Evolutionary conservation across 2,329 filamentous ascomycete genomes (phyloP).

Genomic region (Juglanconis oblonga): DNA sequence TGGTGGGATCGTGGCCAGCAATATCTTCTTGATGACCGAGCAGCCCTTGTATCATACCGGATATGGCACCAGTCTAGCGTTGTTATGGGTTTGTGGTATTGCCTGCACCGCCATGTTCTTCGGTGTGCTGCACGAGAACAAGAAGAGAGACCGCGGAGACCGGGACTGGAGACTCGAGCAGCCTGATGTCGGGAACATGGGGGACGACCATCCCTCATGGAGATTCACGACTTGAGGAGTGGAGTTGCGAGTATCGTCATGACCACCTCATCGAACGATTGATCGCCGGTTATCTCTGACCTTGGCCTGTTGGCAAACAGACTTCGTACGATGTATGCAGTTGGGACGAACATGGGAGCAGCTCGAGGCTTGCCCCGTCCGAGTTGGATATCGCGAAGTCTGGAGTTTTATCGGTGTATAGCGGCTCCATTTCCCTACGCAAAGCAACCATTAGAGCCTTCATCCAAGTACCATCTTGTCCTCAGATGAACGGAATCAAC

Average conservation of each 20-base stretch:
- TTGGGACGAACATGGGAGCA: no score
- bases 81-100: conserved; percentile 42
- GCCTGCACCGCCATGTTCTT: conserved; percentile 28
- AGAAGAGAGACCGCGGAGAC: conserved; percentile 30
- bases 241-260: background rate
- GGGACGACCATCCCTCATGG: conserved; percentile 32
- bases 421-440: no score
- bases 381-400: no score
- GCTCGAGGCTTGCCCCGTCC: no score
- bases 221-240: conserved; percentile 3
- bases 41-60: conserved; percentile 47
- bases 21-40: conserved; percentile 47
- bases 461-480: no score
- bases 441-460: no score
- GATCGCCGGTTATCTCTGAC: no score
- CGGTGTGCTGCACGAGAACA: conserved; percentile 33
- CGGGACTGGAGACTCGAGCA: conserved; percentile 28
- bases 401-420: no score
- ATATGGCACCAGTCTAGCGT: conserved; percentile 44
- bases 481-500: no score
- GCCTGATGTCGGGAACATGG: conserved; percentile 32
- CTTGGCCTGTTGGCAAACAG: background rate
- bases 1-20: conserved; percentile 47
- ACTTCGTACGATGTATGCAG: no score
- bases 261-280: no score